Percentiles rank a stretch among this genome's conserved stretches.
phyloP scores from a whole-genome alignment of 2,329 filamentous ascomycete species.

The Colletotrichum sp. region DNA sequence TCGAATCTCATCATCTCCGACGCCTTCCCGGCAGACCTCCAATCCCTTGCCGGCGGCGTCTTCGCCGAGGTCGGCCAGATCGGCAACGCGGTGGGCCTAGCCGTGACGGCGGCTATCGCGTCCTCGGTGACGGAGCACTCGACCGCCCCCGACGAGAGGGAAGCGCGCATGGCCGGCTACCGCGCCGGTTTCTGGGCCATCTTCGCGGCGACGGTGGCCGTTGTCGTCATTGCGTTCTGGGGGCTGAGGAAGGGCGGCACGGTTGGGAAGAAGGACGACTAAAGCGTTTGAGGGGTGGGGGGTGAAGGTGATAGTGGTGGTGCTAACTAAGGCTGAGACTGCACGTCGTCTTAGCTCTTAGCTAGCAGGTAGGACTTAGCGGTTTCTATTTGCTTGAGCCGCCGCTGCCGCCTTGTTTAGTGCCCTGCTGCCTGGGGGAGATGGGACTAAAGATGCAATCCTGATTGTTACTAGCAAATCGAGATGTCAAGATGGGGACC shows the following conservation, averaged over 20 bases:
- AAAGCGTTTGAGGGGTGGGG: not conserved
- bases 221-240: constrained; percentile 40
- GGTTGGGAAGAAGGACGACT: constrained; percentile 50
- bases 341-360: not conserved
- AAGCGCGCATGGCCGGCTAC: constrained; percentile 55
- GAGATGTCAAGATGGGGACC: not conserved
- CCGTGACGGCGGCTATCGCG: constrained; percentile 54
- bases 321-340: not conserved
- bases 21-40: constrained; percentile 56
- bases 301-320: not conserved
- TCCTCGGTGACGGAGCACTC: constrained; percentile 47
- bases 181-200: constrained; percentile 58
- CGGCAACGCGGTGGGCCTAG: constrained; percentile 58
- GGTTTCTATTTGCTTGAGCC: not conserved
- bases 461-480: not conserved
- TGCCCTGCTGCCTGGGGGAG: not conserved
- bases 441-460: not conserved
- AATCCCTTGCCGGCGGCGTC: constrained; percentile 64
- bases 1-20: constrained; percentile 59
- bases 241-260: constrained; percentile 52
- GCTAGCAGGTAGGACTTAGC: not conserved
- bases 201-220: constrained; percentile 47
- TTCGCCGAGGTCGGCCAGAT: constrained; percentile 66
- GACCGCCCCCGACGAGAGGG: constrained; percentile 21
- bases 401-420: not conserved